Evolutionary conservation across 2,329 filamentous ascomycete species (phyloP), one percentile per base, ranked within the genome.

Genomic region (Penicillium frequentans): DNA sequence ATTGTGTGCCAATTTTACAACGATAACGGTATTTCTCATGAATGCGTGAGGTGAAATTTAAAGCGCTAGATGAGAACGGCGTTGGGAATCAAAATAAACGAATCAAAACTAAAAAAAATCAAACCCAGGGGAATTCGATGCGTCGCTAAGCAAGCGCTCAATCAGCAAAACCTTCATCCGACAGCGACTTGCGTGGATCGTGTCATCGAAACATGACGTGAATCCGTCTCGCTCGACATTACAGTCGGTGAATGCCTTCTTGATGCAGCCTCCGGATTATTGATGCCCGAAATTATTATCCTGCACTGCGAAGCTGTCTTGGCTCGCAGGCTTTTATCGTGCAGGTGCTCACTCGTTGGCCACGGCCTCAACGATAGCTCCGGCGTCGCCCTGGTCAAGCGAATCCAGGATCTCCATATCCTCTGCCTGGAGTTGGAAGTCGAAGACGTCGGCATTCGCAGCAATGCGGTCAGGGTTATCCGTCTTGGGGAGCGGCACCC

Each of bases 181-280:
- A 65, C 84, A 86, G 64, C 84, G 88, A 52, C 80, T 98, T 31
- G 88, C 89, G n/a, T 89, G 87, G 80, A 90, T 98, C 65, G 90
- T 93, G 73, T 88, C 87, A 5, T 85, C 85, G 0, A 88, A 89
- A 70, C 89, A 92, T 1, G 86, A 89, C 64, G 89, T 88, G 2
- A 96, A 96, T 70, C 93, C 93, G 0, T 93, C 88, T 60, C 82
- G 95, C 35, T 83, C 90, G 23, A 97, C 93, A 0, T 77, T 98
- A 37, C 93, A 97, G 74, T 93, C 91, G 64, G 89, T 98, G 5
- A 97, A 98, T 74, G 90, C 90, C 54, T 96, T 91, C 68, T 76
- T 98, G 51, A 93, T 98, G 86, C 73, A 77, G 61, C 67, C 70
- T 51, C 73, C 72, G 35, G 66, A 70, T 64, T 70, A 71, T 62